phyloP scores from a whole-genome alignment of 805 yeast genomes.

The Jamesozyma piceae region DNA sequence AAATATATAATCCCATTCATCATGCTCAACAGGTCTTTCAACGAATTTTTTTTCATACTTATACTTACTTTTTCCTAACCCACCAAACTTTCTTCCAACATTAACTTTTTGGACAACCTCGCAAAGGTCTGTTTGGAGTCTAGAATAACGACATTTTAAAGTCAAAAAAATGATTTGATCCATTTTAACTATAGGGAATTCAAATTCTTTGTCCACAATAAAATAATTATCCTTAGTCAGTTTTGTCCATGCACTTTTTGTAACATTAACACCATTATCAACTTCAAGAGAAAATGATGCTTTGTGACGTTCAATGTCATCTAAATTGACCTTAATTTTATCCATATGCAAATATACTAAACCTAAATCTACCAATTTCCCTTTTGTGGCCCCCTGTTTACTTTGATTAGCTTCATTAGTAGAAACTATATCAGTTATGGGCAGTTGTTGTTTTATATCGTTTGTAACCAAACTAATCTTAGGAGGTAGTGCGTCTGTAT shows the following conservation, averaged over 20 bases:
- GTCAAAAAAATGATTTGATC: constrained; percentile 58
- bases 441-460: not conserved
- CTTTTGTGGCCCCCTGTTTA: not conserved
- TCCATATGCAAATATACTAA: constrained; percentile 44
- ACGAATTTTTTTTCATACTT: constrained; percentile 38
- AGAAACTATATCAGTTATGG: not conserved
- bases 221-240: constrained; percentile 25
- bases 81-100: constrained; percentile 30
- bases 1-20: constrained; percentile 52
- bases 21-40: constrained; percentile 40
- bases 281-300: constrained; percentile 43
- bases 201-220: constrained; percentile 65
- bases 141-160: constrained; percentile 52
- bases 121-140: constrained; percentile 37
- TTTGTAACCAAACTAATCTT: not conserved
- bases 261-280: constrained; percentile 77
- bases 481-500: not conserved
- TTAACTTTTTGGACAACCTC: constrained; percentile 55
- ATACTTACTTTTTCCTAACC: constrained; percentile 30
- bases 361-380: constrained; percentile 31
- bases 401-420: not conserved
- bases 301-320: constrained; percentile 37
- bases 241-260: constrained; percentile 47
- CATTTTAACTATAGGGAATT: constrained; percentile 33
- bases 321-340: constrained; percentile 39